Base-by-base conservation (phyloP, 345 rosid species). In the Eutrema japonicum region DNA sequence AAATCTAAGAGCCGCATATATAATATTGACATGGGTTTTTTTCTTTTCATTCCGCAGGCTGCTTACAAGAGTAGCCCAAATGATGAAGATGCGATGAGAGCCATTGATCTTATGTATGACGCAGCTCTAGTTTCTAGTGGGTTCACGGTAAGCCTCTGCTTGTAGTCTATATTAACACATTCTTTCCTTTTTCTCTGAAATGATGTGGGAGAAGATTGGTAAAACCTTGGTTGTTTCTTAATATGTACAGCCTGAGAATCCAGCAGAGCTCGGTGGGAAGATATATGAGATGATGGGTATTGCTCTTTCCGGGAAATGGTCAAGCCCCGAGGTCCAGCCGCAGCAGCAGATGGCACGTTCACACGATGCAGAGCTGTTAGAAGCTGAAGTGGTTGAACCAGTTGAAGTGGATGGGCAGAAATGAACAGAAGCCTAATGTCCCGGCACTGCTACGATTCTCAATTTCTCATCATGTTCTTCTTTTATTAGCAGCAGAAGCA, bases 111-210 rank as follows among this genome's bases (percentile, higher is more conserved):
- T 69, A 79, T 92, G 66, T 90, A 88, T 29, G 94, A 95, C 40
- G 86, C 99, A 50, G 99, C 99, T 33, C 77, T 90, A 53, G 96
- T 95, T 59, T 90, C 98, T 29, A 95, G 98, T 77, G 99, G 99
- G 4, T 95, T 81, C 67, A 95, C 99, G 18, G 99, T 95, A 62
- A 88, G 96, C 78, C 38, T 47, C 22, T 58, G 4, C 18, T 8
- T 57, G 2, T 16, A 11, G 38, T 8, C 18, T 52, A 14, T 8
- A 43, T 8, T 3, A 33, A n/a, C n/a, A 45, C 35, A 33, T 18
- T 49, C 5, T 10, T 9, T 22, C 27, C 2, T 10, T 30, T 14
- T 57, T 58, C 30, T 48, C 10, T 27, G 14, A 8, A 50, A 14
- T 48, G 40, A 48, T 32, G 36, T 40, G 48, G 8, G 54, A 56